A percentile compares a stretch with the other conserved stretches of the same genome.
phyloP scores from a whole-genome alignment of 2,329 filamentous ascomycete species.

The Claviceps capensis region DNA sequence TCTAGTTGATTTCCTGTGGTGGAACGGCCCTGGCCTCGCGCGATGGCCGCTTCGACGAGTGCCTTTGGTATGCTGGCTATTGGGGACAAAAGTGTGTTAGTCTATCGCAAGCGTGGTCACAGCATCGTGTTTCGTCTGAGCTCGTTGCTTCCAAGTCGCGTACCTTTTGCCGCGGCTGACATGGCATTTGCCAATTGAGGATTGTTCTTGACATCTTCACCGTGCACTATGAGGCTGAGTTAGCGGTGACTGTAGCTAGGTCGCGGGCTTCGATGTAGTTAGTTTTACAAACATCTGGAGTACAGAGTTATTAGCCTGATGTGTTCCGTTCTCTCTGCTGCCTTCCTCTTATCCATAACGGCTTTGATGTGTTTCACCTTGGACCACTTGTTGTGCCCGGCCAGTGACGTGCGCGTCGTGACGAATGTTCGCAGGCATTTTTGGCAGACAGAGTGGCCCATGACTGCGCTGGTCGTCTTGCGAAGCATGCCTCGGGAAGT shows the following conservation, averaged over 20 bases:
- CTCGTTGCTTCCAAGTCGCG: background rate
- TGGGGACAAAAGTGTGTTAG: background rate
- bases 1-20: slow-evolving; percentile 65
- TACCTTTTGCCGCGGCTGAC: slow-evolving; percentile 64
- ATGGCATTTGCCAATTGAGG: slow-evolving; percentile 62
- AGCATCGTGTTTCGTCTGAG: background rate
- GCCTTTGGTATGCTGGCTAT: slow-evolving; percentile 65
- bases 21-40: slow-evolving; percentile 76
- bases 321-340: slow-evolving; percentile 52
- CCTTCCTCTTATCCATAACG: slow-evolving; percentile 69
- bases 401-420: slow-evolving; percentile 29
- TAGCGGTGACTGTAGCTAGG: slow-evolving; percentile 7
- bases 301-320: slow-evolving; percentile 60
- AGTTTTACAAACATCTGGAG: slow-evolving; percentile 49
- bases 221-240: slow-evolving; percentile 43
- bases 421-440: slow-evolving; percentile 33
- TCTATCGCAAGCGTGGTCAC: background rate
- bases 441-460: background rate
- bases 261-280: no score
- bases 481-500: background rate
- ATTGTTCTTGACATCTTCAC: slow-evolving; percentile 60
- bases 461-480: background rate
- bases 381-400: slow-evolving; percentile 87
- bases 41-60: slow-evolving; percentile 72
- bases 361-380: slow-evolving; percentile 95